Evolutionary conservation across 1,284 basidiomycete genomes (phyloP), one percentile per base, ranked within the genome.

Genomic region (Hymenochaete sp.): DNA sequence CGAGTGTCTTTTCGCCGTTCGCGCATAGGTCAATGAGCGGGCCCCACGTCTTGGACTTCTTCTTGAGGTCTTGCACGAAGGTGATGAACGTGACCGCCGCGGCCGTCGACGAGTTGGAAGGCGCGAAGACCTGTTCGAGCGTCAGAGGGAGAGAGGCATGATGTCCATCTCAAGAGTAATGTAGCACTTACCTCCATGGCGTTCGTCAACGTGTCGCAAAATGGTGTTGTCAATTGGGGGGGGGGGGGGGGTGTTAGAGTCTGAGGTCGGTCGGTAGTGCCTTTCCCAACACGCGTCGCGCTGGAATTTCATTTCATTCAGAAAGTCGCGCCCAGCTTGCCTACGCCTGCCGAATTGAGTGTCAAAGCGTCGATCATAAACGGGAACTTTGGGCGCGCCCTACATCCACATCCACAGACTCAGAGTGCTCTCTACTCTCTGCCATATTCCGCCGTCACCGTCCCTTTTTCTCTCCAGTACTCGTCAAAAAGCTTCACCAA

Each of bases 41-140:
- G n/a, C 81, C 84, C 96, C 96, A 98, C 75, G 81, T 76, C 67
- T 92, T 89, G 48, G 91, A 89, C 71, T 93, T 96, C 61, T 87
- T 84, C 71, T 98, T 98, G 55, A 98, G 78, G 70, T 98, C 93
- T 67, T 98, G 95, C 1, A 98, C 93, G 61, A 97, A 97, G 19
- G 96, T 99, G 66, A 99, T 98, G 66, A 98, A 97, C 1, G 90
- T 86, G 54, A 99, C 96, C 60, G 96, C 93, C 52, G 93, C 93
- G 31, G 93, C 95, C 59, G 96, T 98, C 45, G 83, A 86, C 24
- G 83, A 87, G 59, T 83, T 86, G 61, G 62, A 66, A 70, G 70
- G 76, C 71, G 64, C 62, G 56, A 67, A 57, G 56, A 63, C 61
- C 66, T 67, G 44, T n/a, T n/a, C n/a, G n/a, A n/a, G n/a, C n/a